phyloP scores from a whole-genome alignment of 2,329 filamentous ascomycete genomes.

The Cordyceps pruinosa region DNA sequence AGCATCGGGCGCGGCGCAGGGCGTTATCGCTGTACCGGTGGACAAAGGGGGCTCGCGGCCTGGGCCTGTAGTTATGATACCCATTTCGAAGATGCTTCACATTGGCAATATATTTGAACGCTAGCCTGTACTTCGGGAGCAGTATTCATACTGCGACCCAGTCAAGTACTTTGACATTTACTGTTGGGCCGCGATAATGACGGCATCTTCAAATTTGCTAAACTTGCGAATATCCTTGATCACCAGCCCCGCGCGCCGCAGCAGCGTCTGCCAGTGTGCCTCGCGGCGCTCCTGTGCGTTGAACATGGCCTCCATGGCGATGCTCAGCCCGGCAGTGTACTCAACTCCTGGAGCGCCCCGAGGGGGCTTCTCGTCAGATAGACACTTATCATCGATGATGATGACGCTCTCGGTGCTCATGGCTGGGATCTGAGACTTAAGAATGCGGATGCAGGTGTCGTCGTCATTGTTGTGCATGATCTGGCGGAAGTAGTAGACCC shows the following conservation, averaged over 20 bases:
- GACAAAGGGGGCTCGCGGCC: slow-evolving; percentile 33
- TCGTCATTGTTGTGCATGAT: slow-evolving; percentile 23
- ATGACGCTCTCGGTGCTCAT: slow-evolving; percentile 18
- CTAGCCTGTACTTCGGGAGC: background rate
- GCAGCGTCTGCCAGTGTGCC: slow-evolving; percentile 18
- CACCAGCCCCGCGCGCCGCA: slow-evolving; percentile 17
- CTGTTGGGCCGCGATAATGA: slow-evolving; percentile 16
- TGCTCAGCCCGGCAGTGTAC: slow-evolving; percentile 18
- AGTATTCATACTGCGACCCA: too few relatives aligned
- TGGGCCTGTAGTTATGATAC: slow-evolving; percentile 22
- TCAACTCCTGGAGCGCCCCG: slow-evolving; percentile 14
- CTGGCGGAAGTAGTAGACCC: slow-evolving; percentile 23
- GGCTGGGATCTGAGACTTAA: slow-evolving; percentile 15
- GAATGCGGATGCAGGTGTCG: slow-evolving; percentile 19
- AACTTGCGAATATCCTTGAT: slow-evolving; percentile 19
- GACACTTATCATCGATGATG: slow-evolving; percentile 20
- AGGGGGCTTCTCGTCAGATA: slow-evolving; percentile 16
- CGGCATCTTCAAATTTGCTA: slow-evolving; percentile 18
- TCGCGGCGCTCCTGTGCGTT: slow-evolving; percentile 20
- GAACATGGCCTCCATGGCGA: slow-evolving; percentile 22
- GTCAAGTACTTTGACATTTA: background rate
- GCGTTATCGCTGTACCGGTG: slow-evolving; percentile 49
- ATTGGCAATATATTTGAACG: background rate
- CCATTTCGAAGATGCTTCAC: background rate
- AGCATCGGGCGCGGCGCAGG: slow-evolving; percentile 38